A percentile compares a stretch with the other conserved stretches of the same genome.
These are phyloP conservation scores for Clarireedia sp. DNA, from an alignment of 2,329 filamentous ascomycete species.

Conservation along the genomic window DNA sequence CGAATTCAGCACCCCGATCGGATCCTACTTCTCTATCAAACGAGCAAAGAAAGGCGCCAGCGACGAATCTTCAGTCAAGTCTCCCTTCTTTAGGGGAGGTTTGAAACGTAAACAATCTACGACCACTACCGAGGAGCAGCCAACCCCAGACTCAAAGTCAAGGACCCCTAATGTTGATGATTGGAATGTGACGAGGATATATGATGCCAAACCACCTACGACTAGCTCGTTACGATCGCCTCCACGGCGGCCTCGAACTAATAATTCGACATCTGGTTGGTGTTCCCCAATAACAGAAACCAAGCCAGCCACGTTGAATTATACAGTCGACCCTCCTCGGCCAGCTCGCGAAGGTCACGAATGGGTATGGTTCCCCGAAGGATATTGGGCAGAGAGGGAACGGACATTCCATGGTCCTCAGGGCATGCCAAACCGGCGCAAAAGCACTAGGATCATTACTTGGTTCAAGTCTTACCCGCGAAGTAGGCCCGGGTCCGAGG, in stretches of 20 bases:
- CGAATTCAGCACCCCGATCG: neutral
- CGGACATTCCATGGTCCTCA: conserved; percentile 8
- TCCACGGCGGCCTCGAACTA: neutral
- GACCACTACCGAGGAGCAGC: neutral
- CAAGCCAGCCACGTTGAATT: neutral
- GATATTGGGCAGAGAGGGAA: conserved; percentile 56
- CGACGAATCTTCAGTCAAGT: neutral
- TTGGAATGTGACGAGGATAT: conserved; percentile 7
- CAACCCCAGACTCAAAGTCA: neutral
- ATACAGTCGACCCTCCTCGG: conserved; percentile 42
- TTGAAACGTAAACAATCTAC: neutral
- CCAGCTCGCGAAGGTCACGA: conserved; percentile 46
- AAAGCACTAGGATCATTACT: neutral
- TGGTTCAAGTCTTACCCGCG: neutral
- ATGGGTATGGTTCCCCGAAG: conserved; percentile 56
- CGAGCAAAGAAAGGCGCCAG: neutral
- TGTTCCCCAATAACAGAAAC: neutral
- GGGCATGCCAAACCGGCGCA: neutral
- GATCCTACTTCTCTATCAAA: neutral
- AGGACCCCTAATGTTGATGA: conserved; percentile 1
- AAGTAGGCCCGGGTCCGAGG: neutral
- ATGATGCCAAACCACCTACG: neutral
- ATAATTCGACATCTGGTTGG: neutral
- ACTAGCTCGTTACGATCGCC: neutral
- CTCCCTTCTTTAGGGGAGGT: neutral